These are phyloP conservation scores for Acacia pycnantha DNA, from an alignment of 331 rosid species.

Conservation along the genomic window DNA sequence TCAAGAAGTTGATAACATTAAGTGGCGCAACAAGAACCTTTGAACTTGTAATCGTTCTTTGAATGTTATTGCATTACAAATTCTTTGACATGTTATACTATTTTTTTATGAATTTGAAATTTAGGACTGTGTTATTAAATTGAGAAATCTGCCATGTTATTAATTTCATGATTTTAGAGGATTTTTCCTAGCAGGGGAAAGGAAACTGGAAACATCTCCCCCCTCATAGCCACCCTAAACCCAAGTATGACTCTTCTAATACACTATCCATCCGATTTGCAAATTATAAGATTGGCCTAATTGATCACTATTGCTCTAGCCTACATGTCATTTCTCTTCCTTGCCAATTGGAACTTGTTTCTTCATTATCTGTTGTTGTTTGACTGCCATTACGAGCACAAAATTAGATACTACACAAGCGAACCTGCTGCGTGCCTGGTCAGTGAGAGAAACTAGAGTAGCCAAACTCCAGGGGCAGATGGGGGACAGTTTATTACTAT, in stretches of 20 bases:
- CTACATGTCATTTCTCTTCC: slow-evolving; percentile 29
- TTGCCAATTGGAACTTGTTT: slow-evolving; percentile 41
- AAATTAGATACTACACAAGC: slow-evolving; percentile 26
- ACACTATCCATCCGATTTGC: slow-evolving; percentile 25
- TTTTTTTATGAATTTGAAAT: background rate
- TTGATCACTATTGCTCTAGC: slow-evolving; percentile 1
- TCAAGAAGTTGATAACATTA: background rate
- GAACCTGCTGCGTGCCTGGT: slow-evolving; percentile 21
- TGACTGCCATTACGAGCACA: slow-evolving; percentile 6
- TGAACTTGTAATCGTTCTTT: background rate
- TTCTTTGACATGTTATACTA: background rate
- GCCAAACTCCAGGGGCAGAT: slow-evolving; percentile 5
- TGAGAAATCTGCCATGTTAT: background rate
- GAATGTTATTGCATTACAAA: background rate
- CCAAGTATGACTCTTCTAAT: background rate
- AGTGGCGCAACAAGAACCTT: background rate
- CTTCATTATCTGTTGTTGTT: slow-evolving; percentile 24
- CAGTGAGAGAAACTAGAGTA: slow-evolving; percentile 30
- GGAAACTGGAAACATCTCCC: background rate
- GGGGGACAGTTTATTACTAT: slow-evolving; percentile 6
- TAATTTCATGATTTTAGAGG: background rate
- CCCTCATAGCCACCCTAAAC: background rate
- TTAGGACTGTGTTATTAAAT: background rate
- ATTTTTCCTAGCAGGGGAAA: background rate
- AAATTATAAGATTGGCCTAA: background rate